Base-by-base conservation (phyloP, 179 eudicot species). In the Nepenthes alata region DNA sequence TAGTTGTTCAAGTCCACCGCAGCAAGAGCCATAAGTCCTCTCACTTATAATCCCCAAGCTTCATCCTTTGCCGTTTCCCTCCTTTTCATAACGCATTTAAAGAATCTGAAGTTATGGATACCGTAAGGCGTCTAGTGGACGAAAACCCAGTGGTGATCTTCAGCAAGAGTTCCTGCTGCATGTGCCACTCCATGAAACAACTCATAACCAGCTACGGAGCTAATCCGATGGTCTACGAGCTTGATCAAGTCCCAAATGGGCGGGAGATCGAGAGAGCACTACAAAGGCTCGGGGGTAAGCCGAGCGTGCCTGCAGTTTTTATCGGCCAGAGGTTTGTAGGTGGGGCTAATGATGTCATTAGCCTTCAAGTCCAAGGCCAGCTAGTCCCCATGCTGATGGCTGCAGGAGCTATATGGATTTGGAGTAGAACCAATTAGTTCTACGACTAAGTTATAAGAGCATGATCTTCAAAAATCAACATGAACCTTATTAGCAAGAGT, bases 221-320 rank as follows among this genome's bases (percentile, higher is more conserved):
- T 2, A 78, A 75, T 48, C 71, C 76, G 0, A 67, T 45, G 2
- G 75, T 81, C 49, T 73, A 78, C 57, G 82, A 81, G 66, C 72
- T 81, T 1, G 82, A 81, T 61, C 69, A 81, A 60, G 61, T 72
- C 49, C 71, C 80, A 11, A 50, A 50, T 13, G 2, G 53, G 3
- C 53, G 53, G 15, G 13, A 50, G 53, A 52, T 52, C 5, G 55
- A 52, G 16, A 13, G 16, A 52, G 55, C 13, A 12, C 55, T 52
- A 5, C 16, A 12, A 5, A 52, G 16, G 16, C 16, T 52, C 7
- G 55, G 55, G 14, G 14, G 55, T 52, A 52, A 52, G 16, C 55
- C 55, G 7, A 12, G 16, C 2, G 15, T 13, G 4, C 53, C 53
- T 5, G 53, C 53, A 5, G 15, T 50, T 6, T 50, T 10, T 11